A percentile compares a stretch with the other conserved stretches of the same genome.
Conservation (phyloP, 257 asterid genomes). For the Dorcoceras hygrometricum region DNA sequence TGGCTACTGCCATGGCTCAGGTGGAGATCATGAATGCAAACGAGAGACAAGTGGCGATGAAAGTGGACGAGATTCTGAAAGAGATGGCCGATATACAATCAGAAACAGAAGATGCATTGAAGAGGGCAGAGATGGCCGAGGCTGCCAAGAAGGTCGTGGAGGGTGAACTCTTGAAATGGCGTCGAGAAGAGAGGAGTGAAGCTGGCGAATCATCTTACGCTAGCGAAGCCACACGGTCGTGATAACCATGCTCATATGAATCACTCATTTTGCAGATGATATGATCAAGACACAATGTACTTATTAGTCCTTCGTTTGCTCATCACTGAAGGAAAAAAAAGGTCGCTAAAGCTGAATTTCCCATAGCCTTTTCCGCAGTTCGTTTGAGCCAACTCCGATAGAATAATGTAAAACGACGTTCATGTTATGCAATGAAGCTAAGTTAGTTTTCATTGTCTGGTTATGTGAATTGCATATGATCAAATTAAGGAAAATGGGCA, state of each 20-base stretch:
- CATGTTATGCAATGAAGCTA: too few species aligned
- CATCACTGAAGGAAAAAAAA: too few species aligned
- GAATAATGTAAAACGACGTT: too few species aligned
- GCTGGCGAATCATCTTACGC: slow-evolving; percentile 33
- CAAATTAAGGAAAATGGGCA: too few species aligned
- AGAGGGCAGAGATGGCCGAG: slow-evolving; percentile 69
- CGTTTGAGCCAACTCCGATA: too few species aligned
- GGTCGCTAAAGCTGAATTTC: too few species aligned
- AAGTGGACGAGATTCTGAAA: slow-evolving; percentile 39
- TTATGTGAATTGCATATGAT: too few species aligned
- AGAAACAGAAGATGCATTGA: slow-evolving; percentile 52
- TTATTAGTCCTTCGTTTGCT: too few species aligned
- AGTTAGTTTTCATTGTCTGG: too few species aligned
- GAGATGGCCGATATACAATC: slow-evolving; percentile 42
- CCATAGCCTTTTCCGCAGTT: too few species aligned
- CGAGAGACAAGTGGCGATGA: slow-evolving; percentile 33
- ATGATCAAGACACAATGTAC: neutral
- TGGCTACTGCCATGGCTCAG: slow-evolving; percentile 51
- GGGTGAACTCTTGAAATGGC: slow-evolving; percentile 57
- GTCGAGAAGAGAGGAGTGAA: slow-evolving; percentile 31
- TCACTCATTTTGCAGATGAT: neutral
- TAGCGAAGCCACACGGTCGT: slow-evolving; percentile 20
- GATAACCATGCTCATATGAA: neutral
- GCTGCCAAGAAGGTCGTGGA: slow-evolving; percentile 54
- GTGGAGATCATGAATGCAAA: slow-evolving; percentile 39